Evolutionary conservation across 495 filamentous ascomycete genomes (phyloP).

Genomic region (Talaromyces borbonicus): DNA sequence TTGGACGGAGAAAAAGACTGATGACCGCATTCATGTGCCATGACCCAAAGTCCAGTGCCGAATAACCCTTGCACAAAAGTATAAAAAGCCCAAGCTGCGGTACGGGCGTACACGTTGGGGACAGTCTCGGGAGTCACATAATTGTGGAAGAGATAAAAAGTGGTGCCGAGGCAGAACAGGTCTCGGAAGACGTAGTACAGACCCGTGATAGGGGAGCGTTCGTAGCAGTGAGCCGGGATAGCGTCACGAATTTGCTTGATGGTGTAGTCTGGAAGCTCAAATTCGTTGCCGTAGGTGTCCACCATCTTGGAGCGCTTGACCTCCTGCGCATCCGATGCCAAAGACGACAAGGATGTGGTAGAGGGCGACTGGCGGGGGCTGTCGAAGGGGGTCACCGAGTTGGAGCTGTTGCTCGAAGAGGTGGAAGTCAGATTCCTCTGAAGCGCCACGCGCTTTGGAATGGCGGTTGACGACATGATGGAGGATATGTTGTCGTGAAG

Average conservation of each 20-base stretch:
- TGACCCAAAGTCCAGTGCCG: conserved; percentile 60
- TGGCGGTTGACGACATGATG: conserved; percentile 48
- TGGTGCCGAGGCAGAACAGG: conserved; percentile 40
- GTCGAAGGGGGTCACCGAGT: conserved; percentile 53
- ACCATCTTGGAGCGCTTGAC: conserved; percentile 43
- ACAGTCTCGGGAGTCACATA: conserved; percentile 56
- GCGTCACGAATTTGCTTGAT: conserved; percentile 62
- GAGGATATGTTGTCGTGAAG: background rate
- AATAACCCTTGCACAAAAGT: conserved; percentile 57
- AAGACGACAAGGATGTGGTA: conserved; percentile 82
- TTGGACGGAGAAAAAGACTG: conserved; percentile 76
- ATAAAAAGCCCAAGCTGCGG: conserved; percentile 47
- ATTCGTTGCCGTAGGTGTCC: conserved; percentile 59
- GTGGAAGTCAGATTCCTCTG: conserved; percentile 40
- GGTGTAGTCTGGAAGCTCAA: conserved; percentile 60
- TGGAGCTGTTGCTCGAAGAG: conserved; percentile 53
- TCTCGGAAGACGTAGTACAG: conserved; percentile 57
- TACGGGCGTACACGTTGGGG: conserved; percentile 39
- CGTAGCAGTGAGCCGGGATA: conserved; percentile 53
- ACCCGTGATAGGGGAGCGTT: conserved; percentile 50
- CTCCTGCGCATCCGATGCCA: conserved; percentile 49
- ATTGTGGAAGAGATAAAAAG: conserved; percentile 55
- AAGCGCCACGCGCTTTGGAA: conserved; percentile 45
- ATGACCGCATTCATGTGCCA: conserved; percentile 66
- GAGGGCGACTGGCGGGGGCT: conserved; percentile 72